Conservation (phyloP, 495 filamentous ascomycete genomes). For the Hypoxylon perforatum region DNA sequence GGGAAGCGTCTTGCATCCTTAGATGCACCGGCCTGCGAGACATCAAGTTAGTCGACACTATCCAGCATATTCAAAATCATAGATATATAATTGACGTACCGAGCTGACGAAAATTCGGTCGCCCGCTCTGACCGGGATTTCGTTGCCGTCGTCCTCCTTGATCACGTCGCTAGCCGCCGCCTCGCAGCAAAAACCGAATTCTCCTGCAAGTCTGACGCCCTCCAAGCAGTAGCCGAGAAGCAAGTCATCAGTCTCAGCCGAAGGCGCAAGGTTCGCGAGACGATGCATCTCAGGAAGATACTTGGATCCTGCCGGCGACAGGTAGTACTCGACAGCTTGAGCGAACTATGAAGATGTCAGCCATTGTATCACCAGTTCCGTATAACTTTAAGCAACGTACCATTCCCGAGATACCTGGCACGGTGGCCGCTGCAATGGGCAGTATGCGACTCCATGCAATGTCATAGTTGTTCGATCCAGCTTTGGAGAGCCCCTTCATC, state of each 20-base stretch:
- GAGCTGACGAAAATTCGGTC: slow-evolving; percentile 64
- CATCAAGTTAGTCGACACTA: slow-evolving; percentile 64
- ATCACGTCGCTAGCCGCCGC: slow-evolving; percentile 58
- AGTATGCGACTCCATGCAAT: slow-evolving; percentile 80
- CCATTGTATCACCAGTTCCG: background rate
- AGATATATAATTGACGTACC: slow-evolving; percentile 50
- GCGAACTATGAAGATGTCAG: slow-evolving; percentile 61
- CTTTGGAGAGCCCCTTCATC: slow-evolving; percentile 74
- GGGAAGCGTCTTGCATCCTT: slow-evolving; percentile 74
- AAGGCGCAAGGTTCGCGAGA: slow-evolving; percentile 54
- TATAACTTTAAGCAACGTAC: slow-evolving; percentile 40
- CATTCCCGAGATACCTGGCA: slow-evolving; percentile 77
- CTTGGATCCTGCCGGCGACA: slow-evolving; percentile 62
- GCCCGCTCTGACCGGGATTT: slow-evolving; percentile 53
- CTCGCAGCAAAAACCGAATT: slow-evolving; percentile 64
- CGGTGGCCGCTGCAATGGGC: slow-evolving; percentile 55
- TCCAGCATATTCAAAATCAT: slow-evolving; percentile 51
- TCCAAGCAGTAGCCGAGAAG: slow-evolving; percentile 66
- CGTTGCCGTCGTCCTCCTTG: slow-evolving; percentile 60
- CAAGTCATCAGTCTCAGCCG: slow-evolving; percentile 48
- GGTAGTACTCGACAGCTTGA: slow-evolving; percentile 83
- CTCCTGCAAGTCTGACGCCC: slow-evolving; percentile 60
- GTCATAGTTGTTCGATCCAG: slow-evolving; percentile 71
- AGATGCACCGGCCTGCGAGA: slow-evolving; percentile 64
- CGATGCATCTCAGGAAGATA: slow-evolving; percentile 69